These are phyloP conservation scores for Pythium sukuiense DNA, from an alignment of 352 stramenopile genomes.

Conservation along the genomic window DNA sequence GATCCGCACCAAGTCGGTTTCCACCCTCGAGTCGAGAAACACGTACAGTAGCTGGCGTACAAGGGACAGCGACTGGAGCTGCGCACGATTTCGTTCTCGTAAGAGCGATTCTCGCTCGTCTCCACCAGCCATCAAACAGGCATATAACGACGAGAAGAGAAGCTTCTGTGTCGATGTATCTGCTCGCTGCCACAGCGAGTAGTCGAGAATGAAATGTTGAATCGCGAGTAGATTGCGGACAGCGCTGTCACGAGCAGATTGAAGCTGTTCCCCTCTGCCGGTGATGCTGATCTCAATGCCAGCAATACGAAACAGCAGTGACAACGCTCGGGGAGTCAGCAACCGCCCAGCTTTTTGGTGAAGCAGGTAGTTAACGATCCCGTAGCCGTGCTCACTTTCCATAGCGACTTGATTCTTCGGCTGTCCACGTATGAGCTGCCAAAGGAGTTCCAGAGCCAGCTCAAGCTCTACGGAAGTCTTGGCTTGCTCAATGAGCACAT, in stretches of 20 bases:
- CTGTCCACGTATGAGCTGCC: conserved; percentile 35
- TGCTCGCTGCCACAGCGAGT: conserved; percentile 63
- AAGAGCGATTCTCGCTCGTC: conserved; percentile 30
- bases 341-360: conserved; percentile 48
- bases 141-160: conserved; percentile 70
- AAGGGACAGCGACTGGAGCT: conserved; percentile 66
- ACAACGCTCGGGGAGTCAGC: conserved; percentile 37
- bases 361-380: conserved; percentile 65
- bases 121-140: conserved; percentile 48
- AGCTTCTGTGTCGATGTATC: conserved; percentile 38
- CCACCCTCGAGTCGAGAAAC: conserved; percentile 56
- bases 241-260: conserved; percentile 32
- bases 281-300: conserved; percentile 45
- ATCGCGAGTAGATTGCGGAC: conserved; percentile 65
- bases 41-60: conserved; percentile 71
- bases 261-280: neutral
- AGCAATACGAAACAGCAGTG: conserved; percentile 53
- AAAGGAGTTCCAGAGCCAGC: conserved; percentile 44
- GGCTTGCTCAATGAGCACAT: conserved; percentile 50
- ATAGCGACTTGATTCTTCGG: conserved; percentile 51
- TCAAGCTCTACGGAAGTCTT: conserved; percentile 42
- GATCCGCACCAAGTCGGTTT: conserved; percentile 47
- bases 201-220: conserved; percentile 75
- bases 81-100: conserved; percentile 54
- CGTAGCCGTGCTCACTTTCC: conserved; percentile 74